These are phyloP conservation scores for Ganoderma multipileum DNA, from an alignment of 1,284 basidiomycete genomes.

Conservation along the genomic window DNA sequence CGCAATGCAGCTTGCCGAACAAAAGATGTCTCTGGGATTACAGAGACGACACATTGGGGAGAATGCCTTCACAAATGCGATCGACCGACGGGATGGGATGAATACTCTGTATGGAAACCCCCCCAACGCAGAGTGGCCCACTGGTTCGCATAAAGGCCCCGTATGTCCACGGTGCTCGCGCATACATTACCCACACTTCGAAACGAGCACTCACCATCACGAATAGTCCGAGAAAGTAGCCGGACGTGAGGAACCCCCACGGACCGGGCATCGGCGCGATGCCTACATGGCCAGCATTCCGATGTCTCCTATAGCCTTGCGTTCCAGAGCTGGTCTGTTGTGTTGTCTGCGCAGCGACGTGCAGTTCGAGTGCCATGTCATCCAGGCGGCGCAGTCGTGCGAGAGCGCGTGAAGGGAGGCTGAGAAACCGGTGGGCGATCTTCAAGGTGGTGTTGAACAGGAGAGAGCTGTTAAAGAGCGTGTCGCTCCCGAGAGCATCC, in stretches of 20 bases:
- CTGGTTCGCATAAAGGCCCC: not conserved
- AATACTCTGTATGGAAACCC: no score
- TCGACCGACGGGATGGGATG: no score
- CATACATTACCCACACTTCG: not conserved
- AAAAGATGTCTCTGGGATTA: no score
- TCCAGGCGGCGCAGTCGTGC: conserved; percentile 49
- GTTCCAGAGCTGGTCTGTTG: conserved; percentile 9
- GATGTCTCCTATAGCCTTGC: conserved; percentile 16
- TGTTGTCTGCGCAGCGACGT: conserved; percentile 11
- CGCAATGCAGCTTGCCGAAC: no score
- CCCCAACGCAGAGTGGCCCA: not conserved
- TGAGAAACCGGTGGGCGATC: conserved; percentile 47
- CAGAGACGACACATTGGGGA: no score
- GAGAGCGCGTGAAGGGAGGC: conserved; percentile 50
- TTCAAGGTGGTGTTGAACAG: conserved; percentile 36
- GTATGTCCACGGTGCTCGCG: not conserved
- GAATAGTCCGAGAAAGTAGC: conserved; percentile 70
- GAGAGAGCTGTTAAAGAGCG: conserved; percentile 27
- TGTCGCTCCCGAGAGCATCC: conserved; percentile 10
- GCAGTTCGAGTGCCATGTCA: conserved; percentile 28
- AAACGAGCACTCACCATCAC: conserved; percentile 56
- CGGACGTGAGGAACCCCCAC: conserved; percentile 73
- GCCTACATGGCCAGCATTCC: conserved; percentile 9
- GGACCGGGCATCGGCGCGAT: conserved; percentile 56
- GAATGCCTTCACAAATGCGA: no score